Percentiles rank a stretch among this genome's conserved stretches.
Conservation (phyloP, 2,329 filamentous ascomycete species). For the Monilinia fructicola region DNA sequence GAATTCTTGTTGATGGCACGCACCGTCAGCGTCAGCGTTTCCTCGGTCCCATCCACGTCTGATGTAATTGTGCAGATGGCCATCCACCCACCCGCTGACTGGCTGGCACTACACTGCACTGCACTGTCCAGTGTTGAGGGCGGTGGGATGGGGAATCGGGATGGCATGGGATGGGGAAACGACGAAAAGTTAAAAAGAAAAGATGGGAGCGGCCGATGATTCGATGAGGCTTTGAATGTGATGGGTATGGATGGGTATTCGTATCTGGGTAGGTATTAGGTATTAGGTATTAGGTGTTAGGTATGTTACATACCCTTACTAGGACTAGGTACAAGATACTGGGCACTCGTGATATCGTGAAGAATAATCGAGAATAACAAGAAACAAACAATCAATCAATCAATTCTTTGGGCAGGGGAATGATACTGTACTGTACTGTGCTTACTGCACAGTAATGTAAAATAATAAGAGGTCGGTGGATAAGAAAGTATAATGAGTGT, state of each 20-base stretch:
- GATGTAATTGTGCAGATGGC: slow-evolving; percentile 25
- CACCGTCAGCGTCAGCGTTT: slow-evolving; percentile 1
- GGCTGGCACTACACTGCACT: background rate
- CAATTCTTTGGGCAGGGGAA: too few species aligned
- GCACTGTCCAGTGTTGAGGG: too few species aligned
- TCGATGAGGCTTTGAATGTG: background rate
- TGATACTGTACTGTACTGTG: too few species aligned
- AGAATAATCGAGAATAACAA: background rate
- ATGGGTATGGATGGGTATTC: background rate
- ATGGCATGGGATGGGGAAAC: background rate
- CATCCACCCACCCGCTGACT: background rate
- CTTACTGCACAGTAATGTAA: too few species aligned
- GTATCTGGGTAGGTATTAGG: too few species aligned
- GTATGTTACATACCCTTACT: too few species aligned
- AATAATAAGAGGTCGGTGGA: slow-evolving; percentile 11
- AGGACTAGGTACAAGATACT: too few species aligned
- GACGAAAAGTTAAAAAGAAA: background rate
- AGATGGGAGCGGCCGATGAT: background rate
- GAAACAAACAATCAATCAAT: too few species aligned
- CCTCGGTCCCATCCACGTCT: slow-evolving; percentile 14
- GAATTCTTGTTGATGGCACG: too few species aligned
- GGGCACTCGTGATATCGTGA: slow-evolving; percentile 14
- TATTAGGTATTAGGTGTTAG: too few species aligned
- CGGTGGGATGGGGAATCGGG: background rate
- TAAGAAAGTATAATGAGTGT: slow-evolving; percentile 4